phyloP scores from a whole-genome alignment of 139 green algal species.

The Gonium pectorale region DNA sequence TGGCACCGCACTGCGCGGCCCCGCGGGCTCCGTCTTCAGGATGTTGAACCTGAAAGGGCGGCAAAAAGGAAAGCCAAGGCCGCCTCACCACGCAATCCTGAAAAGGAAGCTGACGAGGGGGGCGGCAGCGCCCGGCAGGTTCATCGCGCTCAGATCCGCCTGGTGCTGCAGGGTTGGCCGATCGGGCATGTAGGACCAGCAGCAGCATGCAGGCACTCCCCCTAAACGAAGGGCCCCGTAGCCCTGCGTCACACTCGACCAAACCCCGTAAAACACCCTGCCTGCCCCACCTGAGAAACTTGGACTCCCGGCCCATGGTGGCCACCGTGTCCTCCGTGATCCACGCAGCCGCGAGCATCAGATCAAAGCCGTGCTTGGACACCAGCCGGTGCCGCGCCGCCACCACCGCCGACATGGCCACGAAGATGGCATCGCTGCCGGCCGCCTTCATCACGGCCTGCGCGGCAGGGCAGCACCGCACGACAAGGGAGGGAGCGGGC shows the following conservation, averaged over 20 bases:
- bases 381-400: constrained; percentile 50
- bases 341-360: constrained; percentile 53
- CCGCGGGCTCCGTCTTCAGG: constrained; percentile 32
- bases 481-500: too few relatives aligned
- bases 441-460: constrained; percentile 63
- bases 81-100: background rate
- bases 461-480: background rate
- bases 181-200: too few relatives aligned
- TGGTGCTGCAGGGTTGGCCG: too few relatives aligned
- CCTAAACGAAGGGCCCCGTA: too few relatives aligned
- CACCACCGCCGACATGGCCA: constrained; percentile 55
- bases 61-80: background rate
- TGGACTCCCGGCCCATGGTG: constrained; percentile 55
- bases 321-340: constrained; percentile 54
- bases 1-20: background rate
- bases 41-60: constrained; percentile 46
- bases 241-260: too few relatives aligned
- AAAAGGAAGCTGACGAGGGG: too few relatives aligned
- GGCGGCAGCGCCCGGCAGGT: too few relatives aligned
- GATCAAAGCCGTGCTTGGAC: constrained; percentile 44
- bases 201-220: too few relatives aligned
- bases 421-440: constrained; percentile 47
- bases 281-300: constrained; percentile 52
- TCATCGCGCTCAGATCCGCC: too few relatives aligned
- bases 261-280: too few relatives aligned